Base-by-base conservation (phyloP, 1,284 basidiomycete genomes). In the Naganishia albida region DNA sequence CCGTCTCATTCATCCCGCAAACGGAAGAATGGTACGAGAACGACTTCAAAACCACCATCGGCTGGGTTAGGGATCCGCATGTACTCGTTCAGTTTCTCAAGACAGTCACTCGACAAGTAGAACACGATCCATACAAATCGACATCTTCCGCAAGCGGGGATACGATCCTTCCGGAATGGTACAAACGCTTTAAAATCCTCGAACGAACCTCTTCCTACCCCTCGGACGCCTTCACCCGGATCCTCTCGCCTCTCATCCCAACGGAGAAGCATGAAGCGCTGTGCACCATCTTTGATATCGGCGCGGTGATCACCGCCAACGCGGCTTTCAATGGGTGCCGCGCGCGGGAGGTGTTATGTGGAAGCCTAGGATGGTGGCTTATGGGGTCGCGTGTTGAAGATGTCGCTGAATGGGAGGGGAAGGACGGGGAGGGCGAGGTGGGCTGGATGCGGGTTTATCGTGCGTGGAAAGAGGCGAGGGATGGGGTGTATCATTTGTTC, bases 21-120 rank as follows among this genome's bases (percentile, higher is more conserved):
- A 60, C 30, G 23, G 28, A 34, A 40, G 57, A 49, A 39, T 60
- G 57, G 57, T 49, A 39, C 57, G 46, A 39, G 6, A 60, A 60
- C 57, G 57, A 60, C 38, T 60, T 60, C 34, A 50, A 48, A 23
- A 60, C 57, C 6, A 20, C 49, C 23, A 23, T 60, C 15, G 46
- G 44, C 23, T 48, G 30, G 46, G 46, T 49, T 34, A 60, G 40
- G 20, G 46, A 60, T 40, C 46, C 57, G 20, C 44, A 39, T 20
- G 46, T 60, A 16, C 34, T 60, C 34, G 57, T 40, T 0, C 46
- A 38, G 10, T 50, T 60, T 23, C 46, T 60, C 6, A 39, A 49
- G 16, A 48, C 34, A 10, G 46, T 50, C 28, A 60, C 57, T 2
- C 46, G 34, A 40, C 57, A 60, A 46, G 4, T 50, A 3, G 38